Evolutionary conservation across 768 basidiomycete genomes (phyloP), one percentile per base, ranked within the genome.

Genomic region (Auricularia heimuer): DNA sequence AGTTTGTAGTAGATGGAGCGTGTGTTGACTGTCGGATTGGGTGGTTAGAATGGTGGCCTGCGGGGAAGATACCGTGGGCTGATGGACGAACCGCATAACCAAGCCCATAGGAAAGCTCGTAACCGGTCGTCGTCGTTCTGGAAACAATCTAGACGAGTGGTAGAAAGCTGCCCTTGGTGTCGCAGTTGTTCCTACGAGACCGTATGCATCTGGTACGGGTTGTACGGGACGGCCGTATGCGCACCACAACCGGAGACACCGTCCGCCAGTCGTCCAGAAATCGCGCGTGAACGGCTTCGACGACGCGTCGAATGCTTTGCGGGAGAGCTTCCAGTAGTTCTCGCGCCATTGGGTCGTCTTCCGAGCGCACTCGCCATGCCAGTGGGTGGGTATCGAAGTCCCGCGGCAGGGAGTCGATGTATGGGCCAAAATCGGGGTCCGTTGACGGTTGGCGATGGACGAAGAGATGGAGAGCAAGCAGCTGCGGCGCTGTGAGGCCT

Each of bases 321-420:
- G 91, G 86, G 21, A 91, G 71, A 37, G 66, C 65, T 10, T 74
- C 68, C 4, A 87, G 70, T 21, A 87, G 68, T 3, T 64, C 63
- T 67, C 63, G 56, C 62, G 65, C 44, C 64, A 64, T 62, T 60
- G 63, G 63, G 35, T 54, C 66, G 64, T 65, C 70, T 70, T 63
- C 56, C 14, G 69, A 66, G 64, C 73, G 73, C 60, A 82, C 78
- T 3, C 82, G 65, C 92, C 91, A 94, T 21, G 86, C 82, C n/a
- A 97, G 77, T 4, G 95, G 96, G 76, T 97, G 94, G 33, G 78
- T 78, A 51, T 80, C 80, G 73, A 98, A 95, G 35, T 85, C 75
- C 64, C 73, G 72, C 2, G 96, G 96, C 34, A 98, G 76, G 1
- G 85, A 80, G 0, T 87, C 85, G 58, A 97, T 85, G 72, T 93